Percentiles rank a stretch among this genome's conserved stretches.
Conservation (phyloP, 208 protist genomes). For the Trypanosoma scelopori region DNA sequence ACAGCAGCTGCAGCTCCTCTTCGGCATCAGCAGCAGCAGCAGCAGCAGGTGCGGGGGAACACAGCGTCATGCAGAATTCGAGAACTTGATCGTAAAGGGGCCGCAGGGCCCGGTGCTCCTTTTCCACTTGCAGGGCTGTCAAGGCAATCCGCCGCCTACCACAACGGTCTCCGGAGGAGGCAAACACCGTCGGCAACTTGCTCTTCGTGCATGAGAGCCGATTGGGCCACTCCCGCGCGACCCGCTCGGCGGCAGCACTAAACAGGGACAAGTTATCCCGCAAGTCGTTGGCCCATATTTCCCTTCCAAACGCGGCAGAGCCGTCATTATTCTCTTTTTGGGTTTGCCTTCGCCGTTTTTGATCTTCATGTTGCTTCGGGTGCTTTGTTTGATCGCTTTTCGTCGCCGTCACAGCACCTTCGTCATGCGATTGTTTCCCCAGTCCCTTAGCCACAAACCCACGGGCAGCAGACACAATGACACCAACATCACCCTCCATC, state of each 20-base stretch:
- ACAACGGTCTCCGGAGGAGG: background rate
- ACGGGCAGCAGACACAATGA: conserved; percentile 60
- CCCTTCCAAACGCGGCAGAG: conserved; percentile 1
- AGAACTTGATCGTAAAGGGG: conserved; percentile 47
- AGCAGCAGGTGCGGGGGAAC: conserved; percentile 35
- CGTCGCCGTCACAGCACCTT: background rate
- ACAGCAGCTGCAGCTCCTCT: conserved; percentile 45
- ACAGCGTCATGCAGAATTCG: conserved; percentile 46
- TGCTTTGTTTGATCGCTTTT: conserved; percentile 8
- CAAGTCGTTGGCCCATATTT: conserved; percentile 62
- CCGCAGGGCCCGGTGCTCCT: conserved; percentile 22
- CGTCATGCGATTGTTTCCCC: conserved; percentile 31
- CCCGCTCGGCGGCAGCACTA: conserved; percentile 38
- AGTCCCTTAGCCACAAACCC: conserved; percentile 49
- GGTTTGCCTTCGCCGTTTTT: conserved; percentile 3
- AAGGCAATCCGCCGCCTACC: conserved; percentile 41
- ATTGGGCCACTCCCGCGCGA: conserved; percentile 35
- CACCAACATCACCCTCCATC: conserved; percentile 45
- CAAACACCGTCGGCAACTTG: conserved; percentile 12
- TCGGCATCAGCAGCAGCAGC: conserved; percentile 26
- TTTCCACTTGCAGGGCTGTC: conserved; percentile 28
- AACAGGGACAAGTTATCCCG: conserved; percentile 46
- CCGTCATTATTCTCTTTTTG: background rate
- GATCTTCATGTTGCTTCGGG: background rate
- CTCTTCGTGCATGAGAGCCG: conserved; percentile 18